Evolutionary conservation across 1,284 basidiomycete species (phyloP).

Genomic region (Porogramme epimiltina): DNA sequence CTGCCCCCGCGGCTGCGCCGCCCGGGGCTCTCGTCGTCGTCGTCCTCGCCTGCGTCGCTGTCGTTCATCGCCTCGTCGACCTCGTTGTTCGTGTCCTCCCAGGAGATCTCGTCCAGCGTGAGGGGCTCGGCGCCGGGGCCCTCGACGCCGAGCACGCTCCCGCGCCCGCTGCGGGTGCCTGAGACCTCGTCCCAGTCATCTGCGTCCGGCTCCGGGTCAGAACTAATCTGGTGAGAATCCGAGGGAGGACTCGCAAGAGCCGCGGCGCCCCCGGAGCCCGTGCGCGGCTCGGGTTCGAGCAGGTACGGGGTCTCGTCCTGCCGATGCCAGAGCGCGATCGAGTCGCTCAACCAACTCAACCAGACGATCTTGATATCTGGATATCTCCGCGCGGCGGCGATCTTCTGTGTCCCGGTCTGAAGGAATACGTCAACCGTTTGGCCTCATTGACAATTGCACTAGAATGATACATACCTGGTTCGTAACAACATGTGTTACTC

Average conservation of each 20-base stretch:
- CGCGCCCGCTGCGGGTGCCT: slow-evolving; percentile 23
- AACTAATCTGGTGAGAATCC: slow-evolving; percentile 59
- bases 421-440: neutral
- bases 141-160: slow-evolving; percentile 25
- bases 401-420: slow-evolving; percentile 88
- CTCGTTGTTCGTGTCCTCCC: slow-evolving; percentile 83
- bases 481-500: slow-evolving; percentile 90
- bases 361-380: slow-evolving; percentile 82
- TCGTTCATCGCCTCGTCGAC: slow-evolving; percentile 87
- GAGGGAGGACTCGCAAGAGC: slow-evolving; percentile 47
- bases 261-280: slow-evolving; percentile 11
- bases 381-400: slow-evolving; percentile 74
- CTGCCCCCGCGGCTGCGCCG: slow-evolving; percentile 14
- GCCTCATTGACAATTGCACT: neutral
- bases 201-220: slow-evolving; percentile 63
- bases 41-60: slow-evolving; percentile 57
- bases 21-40: slow-evolving; percentile 1
- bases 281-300: slow-evolving; percentile 45
- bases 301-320: slow-evolving; percentile 76
- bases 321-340: slow-evolving; percentile 78
- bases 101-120: slow-evolving; percentile 61
- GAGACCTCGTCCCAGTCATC: slow-evolving; percentile 65
- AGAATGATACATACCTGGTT: slow-evolving; percentile 60
- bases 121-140: slow-evolving; percentile 33
- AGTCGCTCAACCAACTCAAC: slow-evolving; percentile 88